Evolutionary conservation across 352 stramenopile genomes (phyloP), one percentile per base, ranked within the genome.

Genomic region (Plasmopara viticola): DNA sequence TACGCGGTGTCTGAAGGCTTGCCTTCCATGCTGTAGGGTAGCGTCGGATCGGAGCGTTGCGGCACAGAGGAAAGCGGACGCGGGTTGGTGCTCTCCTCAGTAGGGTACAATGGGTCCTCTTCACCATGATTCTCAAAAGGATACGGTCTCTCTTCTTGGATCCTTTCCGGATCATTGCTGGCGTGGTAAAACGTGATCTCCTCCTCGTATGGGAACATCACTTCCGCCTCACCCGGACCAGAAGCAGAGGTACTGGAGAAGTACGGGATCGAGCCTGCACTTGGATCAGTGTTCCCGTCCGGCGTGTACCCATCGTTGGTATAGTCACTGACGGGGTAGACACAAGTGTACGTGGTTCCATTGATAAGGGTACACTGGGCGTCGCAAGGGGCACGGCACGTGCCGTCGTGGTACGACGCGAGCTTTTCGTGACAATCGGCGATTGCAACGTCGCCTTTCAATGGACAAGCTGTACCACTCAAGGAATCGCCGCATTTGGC

Each of bases 311-410:
- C 17, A 4, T 41, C 40, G 25, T 30, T 38, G 0, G 40, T 35
- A 51, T 17, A 10, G 0, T 48, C 43, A 20, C 14, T 30, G 10
- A 43, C 41, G 28, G 60, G 50, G 43, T 56, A 73, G 13, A 50
- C 56, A 17, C 68, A 78, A 9, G 59, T 62, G 65, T 62, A 78
- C 12, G 66, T 66, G 1, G 33, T 28, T 5, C 44, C 58, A 6
- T 45, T 56, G 18, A 84, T 60, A 47, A 78, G 49, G 31, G 60
- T 60, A 30, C 74, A 87, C 29, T 68, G 29, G 0, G 69, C 53
- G 41, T 77, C 64, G 47, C 67, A 55, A 7, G 60, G 57, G 0
- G 64, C 63, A 5, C 64, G 14, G 33, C 72, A 83, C 39, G 56
- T 14, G 34, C 48, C 53, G 33, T 57, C 58, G 25, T 74, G 56